Conservation (phyloP, 306 rosid species). For the Carpinus viminea region DNA sequence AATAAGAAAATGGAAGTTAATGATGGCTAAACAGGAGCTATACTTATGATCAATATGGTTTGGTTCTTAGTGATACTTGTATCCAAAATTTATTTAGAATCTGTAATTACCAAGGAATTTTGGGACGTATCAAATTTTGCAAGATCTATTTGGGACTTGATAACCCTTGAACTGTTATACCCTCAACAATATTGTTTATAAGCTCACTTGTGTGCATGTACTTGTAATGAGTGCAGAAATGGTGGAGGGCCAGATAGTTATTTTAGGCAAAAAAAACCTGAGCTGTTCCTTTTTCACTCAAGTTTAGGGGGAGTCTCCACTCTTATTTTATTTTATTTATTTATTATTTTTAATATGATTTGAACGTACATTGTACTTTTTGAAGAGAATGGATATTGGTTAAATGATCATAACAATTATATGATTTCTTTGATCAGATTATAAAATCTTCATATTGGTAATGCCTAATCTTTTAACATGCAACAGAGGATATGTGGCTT, state of each 20-base stretch:
- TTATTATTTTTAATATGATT: background rate
- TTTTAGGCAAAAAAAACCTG: background rate
- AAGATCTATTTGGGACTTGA: background rate
- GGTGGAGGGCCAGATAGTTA: background rate
- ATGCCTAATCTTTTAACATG: constrained; percentile 14
- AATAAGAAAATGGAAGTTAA: background rate
- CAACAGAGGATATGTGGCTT: constrained; percentile 64
- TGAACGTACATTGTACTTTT: background rate
- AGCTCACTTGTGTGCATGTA: constrained; percentile 7
- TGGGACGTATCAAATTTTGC: background rate
- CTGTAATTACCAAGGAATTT: background rate
- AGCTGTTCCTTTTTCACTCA: background rate
- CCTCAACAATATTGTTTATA: background rate
- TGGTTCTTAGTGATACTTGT: background rate
- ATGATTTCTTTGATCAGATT: background rate
- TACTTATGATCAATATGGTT: background rate
- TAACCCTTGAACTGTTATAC: background rate
- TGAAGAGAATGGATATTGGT: background rate
- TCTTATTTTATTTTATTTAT: no score
- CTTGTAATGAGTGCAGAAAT: constrained; percentile 1
- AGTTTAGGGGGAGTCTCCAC: background rate
- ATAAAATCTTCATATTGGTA: background rate
- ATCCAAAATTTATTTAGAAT: background rate
- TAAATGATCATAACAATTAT: background rate
- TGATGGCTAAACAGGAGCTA: background rate